Base-by-base conservation (phyloP, 2,329 filamentous ascomycete genomes). In the Escovopsis sp. region DNA sequence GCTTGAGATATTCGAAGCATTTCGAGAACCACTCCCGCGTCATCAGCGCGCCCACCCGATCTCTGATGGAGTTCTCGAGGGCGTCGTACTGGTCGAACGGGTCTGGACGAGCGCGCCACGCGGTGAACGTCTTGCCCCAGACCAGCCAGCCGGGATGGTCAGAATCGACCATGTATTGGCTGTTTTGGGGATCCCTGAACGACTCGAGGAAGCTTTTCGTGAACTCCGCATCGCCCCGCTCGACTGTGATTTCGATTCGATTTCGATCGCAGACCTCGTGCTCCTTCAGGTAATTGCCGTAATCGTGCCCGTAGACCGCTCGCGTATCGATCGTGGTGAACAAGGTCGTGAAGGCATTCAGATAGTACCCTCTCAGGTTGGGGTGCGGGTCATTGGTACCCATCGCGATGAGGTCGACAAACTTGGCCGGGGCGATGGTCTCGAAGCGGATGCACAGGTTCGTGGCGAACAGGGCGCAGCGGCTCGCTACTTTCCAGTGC, bases 141-240 rank as follows among this genome's bases (percentile, higher is more conserved):
- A 94, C 87, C 14, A 98, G 71, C 93, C 93, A 98, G 29, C 91
- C 91, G 5, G 89, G 86, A 56, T 93, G 84, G 56, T 96, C 89
- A 42, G 79, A 75, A 56, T 98, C 91, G 37, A 96, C 78, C 57
- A 88, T 93, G 58, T 93, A 94, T 48, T 94, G 79, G 0, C 85
- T 80, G 30, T 50, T 47, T 16, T 58, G 53, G 6, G 81, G 79
- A 38, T 82, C 72, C 9, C 79, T 78, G 57, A 98, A 98, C 16
- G 76, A 72, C 2, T 77, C 71, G 1, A 98, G 68, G 54, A 86
- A 94, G 20, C 79, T 74, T 42, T 79, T 61, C 0, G 91, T 98
- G 71, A 85, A 94, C 8, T 74, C 67, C 0, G 79, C 71, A 51
- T 94, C 82, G 31, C 85, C 76, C n/a, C 72, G 72, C 29, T 79